A percentile compares a stretch with the other conserved stretches of the same genome.
These are phyloP conservation scores for Ustanciosporium gigantosporum DNA, from an alignment of 1,284 basidiomycete species.

Conservation along the genomic window DNA sequence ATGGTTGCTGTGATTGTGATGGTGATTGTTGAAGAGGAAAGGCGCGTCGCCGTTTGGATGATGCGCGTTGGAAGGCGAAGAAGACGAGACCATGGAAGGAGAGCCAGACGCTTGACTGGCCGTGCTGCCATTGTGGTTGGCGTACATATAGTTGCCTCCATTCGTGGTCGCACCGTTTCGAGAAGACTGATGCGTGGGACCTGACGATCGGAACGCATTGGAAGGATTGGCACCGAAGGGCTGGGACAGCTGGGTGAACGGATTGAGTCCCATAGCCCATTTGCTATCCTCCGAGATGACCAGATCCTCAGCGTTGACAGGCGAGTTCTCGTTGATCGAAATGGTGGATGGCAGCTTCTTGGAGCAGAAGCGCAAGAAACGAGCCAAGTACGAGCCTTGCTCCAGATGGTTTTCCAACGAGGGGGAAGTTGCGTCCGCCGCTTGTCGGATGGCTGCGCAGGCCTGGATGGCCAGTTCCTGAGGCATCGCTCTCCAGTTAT, in stretches of 20 bases:
- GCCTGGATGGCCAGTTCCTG: slow-evolving; percentile 36
- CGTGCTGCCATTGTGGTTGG: slow-evolving; percentile 2
- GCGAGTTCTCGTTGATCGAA: slow-evolving; percentile 45
- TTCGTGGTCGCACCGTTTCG: background rate
- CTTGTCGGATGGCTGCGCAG: slow-evolving; percentile 29
- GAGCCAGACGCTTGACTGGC: slow-evolving; percentile 23
- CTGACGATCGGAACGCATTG: background rate
- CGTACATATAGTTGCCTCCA: background rate
- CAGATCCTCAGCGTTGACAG: slow-evolving; percentile 34
- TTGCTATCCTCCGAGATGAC: slow-evolving; percentile 34
- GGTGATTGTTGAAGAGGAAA: slow-evolving; percentile 9
- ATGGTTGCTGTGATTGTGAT: background rate
- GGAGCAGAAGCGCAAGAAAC: slow-evolving; percentile 40
- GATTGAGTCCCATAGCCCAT: slow-evolving; percentile 39
- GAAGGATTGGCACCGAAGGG: slow-evolving; percentile 2
- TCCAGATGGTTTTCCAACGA: slow-evolving; percentile 33
- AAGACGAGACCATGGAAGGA: slow-evolving; percentile 13
- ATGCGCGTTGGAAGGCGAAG: slow-evolving; percentile 9
- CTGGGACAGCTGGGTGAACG: slow-evolving; percentile 19
- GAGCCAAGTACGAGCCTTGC: slow-evolving; percentile 34
- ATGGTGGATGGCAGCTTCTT: slow-evolving; percentile 42
- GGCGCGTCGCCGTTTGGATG: slow-evolving; percentile 5
- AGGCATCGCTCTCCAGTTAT: slow-evolving; percentile 42
- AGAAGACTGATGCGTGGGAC: background rate
- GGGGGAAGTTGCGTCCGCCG: slow-evolving; percentile 35